phyloP scores from a whole-genome alignment of 2,329 filamentous ascomycete species.

The Aspergillus sp. region DNA sequence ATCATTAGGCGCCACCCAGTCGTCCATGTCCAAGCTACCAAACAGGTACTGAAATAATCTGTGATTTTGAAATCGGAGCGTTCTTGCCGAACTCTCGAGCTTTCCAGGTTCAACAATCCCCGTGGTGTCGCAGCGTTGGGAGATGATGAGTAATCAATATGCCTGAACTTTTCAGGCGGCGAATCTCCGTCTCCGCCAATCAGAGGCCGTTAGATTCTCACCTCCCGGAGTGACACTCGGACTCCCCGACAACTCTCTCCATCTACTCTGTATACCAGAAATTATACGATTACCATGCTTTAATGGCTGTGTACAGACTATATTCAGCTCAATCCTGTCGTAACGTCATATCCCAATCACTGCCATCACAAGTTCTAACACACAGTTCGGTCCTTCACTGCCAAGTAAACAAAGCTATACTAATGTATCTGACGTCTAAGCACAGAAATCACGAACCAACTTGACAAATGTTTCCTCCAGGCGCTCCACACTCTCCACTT shows the following conservation, averaged over 20 bases:
- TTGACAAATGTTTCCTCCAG: constrained; percentile 25
- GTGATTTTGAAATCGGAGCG: too few species aligned
- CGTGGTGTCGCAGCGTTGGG: not conserved
- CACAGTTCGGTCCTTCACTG: not conserved
- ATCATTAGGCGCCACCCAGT: not conserved
- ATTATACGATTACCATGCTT: too few species aligned
- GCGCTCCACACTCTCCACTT: constrained; percentile 43
- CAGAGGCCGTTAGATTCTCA: not conserved
- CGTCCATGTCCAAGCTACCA: not conserved
- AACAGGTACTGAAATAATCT: not conserved
- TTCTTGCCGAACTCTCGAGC: not conserved
- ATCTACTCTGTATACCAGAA: too few species aligned
- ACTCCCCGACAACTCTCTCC: too few species aligned
- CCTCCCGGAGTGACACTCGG: too few species aligned
- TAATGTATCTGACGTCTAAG: not conserved
- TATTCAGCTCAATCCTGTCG: not conserved
- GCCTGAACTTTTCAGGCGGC: not conserved
- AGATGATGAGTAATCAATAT: not conserved
- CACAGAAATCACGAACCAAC: constrained; percentile 23
- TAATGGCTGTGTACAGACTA: not conserved
- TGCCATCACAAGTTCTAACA: not conserved
- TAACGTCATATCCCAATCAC: not conserved
- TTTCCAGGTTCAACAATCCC: not conserved
- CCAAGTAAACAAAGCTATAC: too few species aligned
- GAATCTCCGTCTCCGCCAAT: not conserved